phyloP scores from a whole-genome alignment of 1,284 basidiomycete genomes.

The Cryptococcus sp. region DNA sequence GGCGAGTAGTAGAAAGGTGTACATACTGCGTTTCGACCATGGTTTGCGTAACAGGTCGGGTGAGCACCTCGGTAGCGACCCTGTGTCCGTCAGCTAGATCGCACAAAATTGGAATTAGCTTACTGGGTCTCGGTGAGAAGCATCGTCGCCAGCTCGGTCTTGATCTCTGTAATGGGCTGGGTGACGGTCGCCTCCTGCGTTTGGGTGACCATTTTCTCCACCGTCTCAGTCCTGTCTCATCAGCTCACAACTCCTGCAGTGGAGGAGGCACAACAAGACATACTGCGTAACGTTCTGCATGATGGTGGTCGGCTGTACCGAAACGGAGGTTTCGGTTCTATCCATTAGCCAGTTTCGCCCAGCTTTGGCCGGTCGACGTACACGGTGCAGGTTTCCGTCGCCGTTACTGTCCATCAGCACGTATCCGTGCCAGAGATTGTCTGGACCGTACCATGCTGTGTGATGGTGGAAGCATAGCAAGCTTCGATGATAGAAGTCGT shows the following conservation, averaged over 20 bases:
- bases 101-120: not conserved
- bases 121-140: not conserved
- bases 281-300: not conserved
- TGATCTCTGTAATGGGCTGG: not conserved
- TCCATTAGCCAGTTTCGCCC: not conserved
- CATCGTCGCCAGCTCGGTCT: not conserved
- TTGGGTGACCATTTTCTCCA: not conserved
- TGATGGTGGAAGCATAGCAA: slow-evolving; percentile 11
- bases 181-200: not conserved
- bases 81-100: not conserved
- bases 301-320: not conserved
- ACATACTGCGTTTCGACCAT: slow-evolving; percentile 1
- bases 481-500: slow-evolving; percentile 15
- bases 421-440: not conserved
- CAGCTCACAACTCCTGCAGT: not conserved
- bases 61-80: not conserved
- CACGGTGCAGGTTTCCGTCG: slow-evolving; percentile 4
- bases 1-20: not conserved
- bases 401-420: slow-evolving; percentile 1
- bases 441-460: slow-evolving; percentile 5
- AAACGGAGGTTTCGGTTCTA: not conserved
- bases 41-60: slow-evolving; percentile 2
- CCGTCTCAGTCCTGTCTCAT: not conserved
- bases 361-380: not conserved
- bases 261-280: not conserved